Conservation (phyloP, 2,329 filamentous ascomycete genomes). For the Pseudogymnoascus sp. region DNA sequence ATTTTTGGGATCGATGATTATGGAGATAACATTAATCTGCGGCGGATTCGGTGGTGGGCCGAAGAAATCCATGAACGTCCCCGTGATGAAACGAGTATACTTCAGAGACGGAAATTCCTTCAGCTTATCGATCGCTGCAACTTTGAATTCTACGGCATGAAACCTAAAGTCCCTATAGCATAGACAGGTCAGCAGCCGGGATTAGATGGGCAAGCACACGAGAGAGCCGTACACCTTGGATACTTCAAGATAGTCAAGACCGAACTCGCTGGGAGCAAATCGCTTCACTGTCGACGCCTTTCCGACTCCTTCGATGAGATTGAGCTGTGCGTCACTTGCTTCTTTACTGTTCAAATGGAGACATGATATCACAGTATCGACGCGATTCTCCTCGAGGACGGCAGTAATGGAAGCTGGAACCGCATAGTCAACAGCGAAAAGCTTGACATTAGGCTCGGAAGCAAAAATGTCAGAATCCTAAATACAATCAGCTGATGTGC, state of each 20-base stretch:
- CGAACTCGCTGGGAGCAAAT: conserved; percentile 33
- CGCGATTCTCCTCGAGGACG: conserved; percentile 13
- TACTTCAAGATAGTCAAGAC: conserved; percentile 26
- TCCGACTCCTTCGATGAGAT: conserved; percentile 29
- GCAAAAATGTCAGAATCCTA: conserved; percentile 1
- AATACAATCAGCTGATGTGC: background rate
- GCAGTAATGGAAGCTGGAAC: conserved; percentile 1
- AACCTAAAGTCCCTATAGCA: background rate
- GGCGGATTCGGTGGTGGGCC: background rate
- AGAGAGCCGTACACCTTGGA: background rate
- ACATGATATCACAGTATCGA: conserved; percentile 28
- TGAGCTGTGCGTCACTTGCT: conserved; percentile 26
- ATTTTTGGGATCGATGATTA: background rate
- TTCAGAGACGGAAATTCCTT: background rate
- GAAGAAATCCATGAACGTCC: background rate
- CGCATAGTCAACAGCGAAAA: conserved; percentile 11
- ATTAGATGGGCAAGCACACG: background rate
- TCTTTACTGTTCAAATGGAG: conserved; percentile 27
- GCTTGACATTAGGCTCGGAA: conserved; percentile 6
- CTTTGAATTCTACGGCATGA: background rate
- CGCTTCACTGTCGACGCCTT: conserved; percentile 24
- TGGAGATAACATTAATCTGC: background rate
- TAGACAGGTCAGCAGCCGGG: background rate
- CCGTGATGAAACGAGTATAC: background rate
- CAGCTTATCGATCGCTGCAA: background rate